Base-by-base conservation (phyloP, 2,329 filamentous ascomycete genomes). In the Penicillium occitanis region DNA sequence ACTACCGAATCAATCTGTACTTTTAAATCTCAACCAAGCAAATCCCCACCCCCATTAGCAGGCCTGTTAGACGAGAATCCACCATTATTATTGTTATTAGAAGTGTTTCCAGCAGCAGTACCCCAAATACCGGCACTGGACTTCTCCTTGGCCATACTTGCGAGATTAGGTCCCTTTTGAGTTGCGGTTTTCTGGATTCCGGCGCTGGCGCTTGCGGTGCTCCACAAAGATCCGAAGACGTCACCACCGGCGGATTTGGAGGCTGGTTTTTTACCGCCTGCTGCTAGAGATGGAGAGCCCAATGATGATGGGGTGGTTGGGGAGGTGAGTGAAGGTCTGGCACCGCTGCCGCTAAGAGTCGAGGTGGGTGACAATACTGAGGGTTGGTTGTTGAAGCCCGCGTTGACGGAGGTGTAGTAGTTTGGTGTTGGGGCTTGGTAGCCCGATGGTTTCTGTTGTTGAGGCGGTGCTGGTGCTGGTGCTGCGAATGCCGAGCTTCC, bases 131-230 rank as follows among this genome's bases (percentile, higher is more conserved):
- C 93, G 17, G 93, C 93, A 72, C 89, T 93, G 66, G 93, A 95
- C 85, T 98, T 97, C 80, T 97, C 93, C 83, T 97, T 97, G n/a
- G 93, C 94, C 78, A 99, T 87, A 77, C 96, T 93, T 35, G 93
- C 93, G 80, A 99, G 86, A 64, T 93, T 93, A 61, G 92, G 89
- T 0, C 90, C 90, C 66, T 88, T 85, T 13, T 85, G 83, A 1
- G 88, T 85, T 67, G 80, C 84, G 1, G 85, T 80, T 81, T 95
- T 96, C 83, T 93, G 93, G 70, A 93, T 86, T 57, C 89, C 88
- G 11, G 85, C 85, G 69, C 88, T 92, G 33, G 89, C 89, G 70
- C 87, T 88, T 67, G 90, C 85, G 8, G 81, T 79, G 37, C 80
- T 90, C 87, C 96, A 96, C 40, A 99, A 84, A 22, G 89, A 91